Base-by-base conservation (phyloP, 2,329 filamentous ascomycete genomes). In the Canariomyces notabilis region DNA sequence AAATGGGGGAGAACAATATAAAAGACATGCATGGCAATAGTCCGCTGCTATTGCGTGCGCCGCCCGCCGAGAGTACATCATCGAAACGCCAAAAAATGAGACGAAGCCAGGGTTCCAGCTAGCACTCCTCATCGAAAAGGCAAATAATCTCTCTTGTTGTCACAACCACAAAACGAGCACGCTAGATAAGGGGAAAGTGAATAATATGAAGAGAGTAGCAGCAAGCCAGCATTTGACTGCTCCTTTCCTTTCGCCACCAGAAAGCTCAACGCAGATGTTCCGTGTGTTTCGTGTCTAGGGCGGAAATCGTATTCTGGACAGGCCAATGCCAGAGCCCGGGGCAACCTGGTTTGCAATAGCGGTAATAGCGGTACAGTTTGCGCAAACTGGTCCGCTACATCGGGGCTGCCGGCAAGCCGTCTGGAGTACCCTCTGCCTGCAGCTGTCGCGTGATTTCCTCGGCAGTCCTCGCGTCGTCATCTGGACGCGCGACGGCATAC, bases 391-490 rank as follows among this genome's bases (percentile, higher is more conserved):
- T 29, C 12, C 36, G 43, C 59, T 64, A 66, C 62, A 66, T 65
- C 52, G 64, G 45, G 52, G 64, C 52, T 53, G 42, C 18, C 8
- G 56, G 50, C 12, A 58, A 21, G 14, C 44, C 46, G 18, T 57
- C 56, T 26, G 50, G 44, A 8, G 35, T 34, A 3, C 58, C 64
- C 15, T 72, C 68, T 2, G 65, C 57, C 53, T 74, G 72, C 47
- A 80, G 59, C 55, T 80, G 77, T 34, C 73, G 66, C 48, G 77
- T 74, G 36, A 79, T 73, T 42, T 80, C 77, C 15, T 79, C 76
- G 2, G 72, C 70, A 6, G 71, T 67, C 44, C 70, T 66, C 29
- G 65, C 64, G 6, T 74, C 70, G n/a, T 75, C 69, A 7, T 69
- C 66, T 64, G 42, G 54, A 73, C 67, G 14, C 54, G 46, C 52